Evolutionary conservation across 2,329 filamentous ascomycete species (phyloP).

Genomic region (Pyricularia grisea): DNA sequence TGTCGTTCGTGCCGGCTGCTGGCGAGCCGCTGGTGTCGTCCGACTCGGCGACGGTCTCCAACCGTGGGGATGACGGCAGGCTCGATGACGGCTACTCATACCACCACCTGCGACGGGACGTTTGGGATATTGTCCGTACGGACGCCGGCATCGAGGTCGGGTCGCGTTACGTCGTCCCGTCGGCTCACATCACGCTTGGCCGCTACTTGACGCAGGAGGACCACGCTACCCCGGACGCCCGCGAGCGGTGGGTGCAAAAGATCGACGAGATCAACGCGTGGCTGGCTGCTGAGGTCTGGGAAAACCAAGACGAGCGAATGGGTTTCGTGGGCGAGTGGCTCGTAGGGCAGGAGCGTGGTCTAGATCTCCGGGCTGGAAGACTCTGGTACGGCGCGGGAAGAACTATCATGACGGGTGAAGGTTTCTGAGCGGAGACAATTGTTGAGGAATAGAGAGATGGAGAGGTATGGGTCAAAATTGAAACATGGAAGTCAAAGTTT

Average conservation of each 20-base stretch:
- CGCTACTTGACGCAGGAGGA: constrained; percentile 66
- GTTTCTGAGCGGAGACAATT: constrained; percentile 32
- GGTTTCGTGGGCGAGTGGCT: constrained; percentile 61
- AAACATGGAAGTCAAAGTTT: not conserved
- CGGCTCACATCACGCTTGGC: constrained; percentile 80
- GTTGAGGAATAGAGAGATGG: not conserved
- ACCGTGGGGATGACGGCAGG: constrained; percentile 13
- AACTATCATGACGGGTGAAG: constrained; percentile 54
- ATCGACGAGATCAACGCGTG: constrained; percentile 72
- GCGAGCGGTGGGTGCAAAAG: constrained; percentile 54
- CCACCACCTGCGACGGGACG: constrained; percentile 77
- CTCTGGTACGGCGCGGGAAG: constrained; percentile 85
- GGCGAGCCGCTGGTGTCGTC: constrained; percentile 42
- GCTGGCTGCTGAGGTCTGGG: constrained; percentile 65
- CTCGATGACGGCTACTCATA: constrained; percentile 66
- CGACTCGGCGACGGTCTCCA: constrained; percentile 26
- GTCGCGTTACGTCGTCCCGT: constrained; percentile 80
- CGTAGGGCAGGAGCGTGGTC: constrained; percentile 74
- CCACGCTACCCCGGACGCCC: constrained; percentile 46
- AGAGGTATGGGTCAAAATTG: not conserved
- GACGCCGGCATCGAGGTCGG: constrained; percentile 57
- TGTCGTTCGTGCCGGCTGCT: constrained; percentile 77
- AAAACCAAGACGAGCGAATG: not conserved
- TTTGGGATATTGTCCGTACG: constrained; percentile 52
- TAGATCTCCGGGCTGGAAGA: constrained; percentile 65